Percentiles rank a stretch among this genome's conserved stretches.
phyloP scores from a whole-genome alignment of 176 grass and related monocot genomes.

The Carex cristatella region DNA sequence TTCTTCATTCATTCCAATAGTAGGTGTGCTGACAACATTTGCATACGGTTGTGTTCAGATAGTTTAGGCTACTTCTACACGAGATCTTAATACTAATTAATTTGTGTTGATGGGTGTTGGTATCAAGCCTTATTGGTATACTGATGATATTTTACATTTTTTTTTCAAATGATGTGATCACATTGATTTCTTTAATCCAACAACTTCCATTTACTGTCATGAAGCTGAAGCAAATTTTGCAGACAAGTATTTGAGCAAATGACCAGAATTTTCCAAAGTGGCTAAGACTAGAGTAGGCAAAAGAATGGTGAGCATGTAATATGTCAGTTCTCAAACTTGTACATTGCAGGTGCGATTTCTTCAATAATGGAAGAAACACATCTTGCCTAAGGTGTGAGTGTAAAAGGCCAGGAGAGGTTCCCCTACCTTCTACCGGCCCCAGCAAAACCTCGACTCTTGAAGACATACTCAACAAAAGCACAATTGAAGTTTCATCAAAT shows the following conservation, averaged over 20 bases:
- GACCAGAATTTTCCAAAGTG: background rate
- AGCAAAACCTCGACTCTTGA: slow-evolving; percentile 31
- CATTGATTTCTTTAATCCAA: background rate
- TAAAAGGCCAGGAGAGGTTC: slow-evolving; percentile 47
- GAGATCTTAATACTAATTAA: background rate
- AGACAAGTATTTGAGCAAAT: background rate
- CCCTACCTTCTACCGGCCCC: slow-evolving; percentile 22
- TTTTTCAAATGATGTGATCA: background rate
- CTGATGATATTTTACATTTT: background rate
- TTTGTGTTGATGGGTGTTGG: background rate
- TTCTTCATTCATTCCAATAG: background rate
- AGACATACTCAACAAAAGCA: slow-evolving; percentile 53
- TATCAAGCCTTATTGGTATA: background rate
- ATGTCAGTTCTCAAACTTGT: slow-evolving; percentile 15
- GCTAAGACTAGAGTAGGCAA: background rate
- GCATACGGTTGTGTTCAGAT: background rate
- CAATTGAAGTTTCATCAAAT: slow-evolving; percentile 45
- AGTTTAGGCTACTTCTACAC: background rate
- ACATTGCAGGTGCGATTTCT: slow-evolving; percentile 73
- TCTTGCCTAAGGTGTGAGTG: slow-evolving; percentile 87
- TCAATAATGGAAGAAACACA: slow-evolving; percentile 79
- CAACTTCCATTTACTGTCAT: background rate
- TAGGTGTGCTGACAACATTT: background rate
- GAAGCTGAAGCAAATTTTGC: background rate
- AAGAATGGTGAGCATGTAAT: background rate